Evolutionary conservation across 2,329 filamentous ascomycete genomes (phyloP).

Genomic region (Simplicillium sp.): DNA sequence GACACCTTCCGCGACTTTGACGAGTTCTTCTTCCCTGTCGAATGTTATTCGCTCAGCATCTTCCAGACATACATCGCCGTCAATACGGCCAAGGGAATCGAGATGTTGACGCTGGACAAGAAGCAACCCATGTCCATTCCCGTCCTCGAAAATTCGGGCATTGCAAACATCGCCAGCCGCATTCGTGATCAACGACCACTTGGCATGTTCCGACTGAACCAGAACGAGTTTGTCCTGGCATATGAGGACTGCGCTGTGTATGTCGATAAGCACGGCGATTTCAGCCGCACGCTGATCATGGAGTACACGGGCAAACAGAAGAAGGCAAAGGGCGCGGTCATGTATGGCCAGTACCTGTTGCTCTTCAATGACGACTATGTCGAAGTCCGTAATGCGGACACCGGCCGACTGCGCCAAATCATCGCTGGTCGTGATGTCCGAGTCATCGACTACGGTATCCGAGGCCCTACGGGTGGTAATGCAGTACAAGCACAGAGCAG

Average conservation of each 20-base stretch:
- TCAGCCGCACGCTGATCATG: slow-evolving; percentile 91
- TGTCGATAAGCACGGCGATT: slow-evolving; percentile 95
- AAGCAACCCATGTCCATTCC: slow-evolving; percentile 93
- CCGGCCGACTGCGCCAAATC: slow-evolving; percentile 85
- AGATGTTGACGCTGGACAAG: slow-evolving; percentile 93
- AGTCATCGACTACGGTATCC: slow-evolving; percentile 76
- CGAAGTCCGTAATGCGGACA: slow-evolving; percentile 93
- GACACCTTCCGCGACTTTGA: slow-evolving; percentile 98
- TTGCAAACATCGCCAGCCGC: slow-evolving; percentile 75
- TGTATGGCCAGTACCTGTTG: slow-evolving; percentile 85
- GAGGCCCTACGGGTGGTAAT: slow-evolving; percentile 47
- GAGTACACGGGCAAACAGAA: slow-evolving; percentile 88
- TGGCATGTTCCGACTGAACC: slow-evolving; percentile 92
- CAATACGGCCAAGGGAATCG: slow-evolving; percentile 82
- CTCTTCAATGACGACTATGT: slow-evolving; percentile 96
- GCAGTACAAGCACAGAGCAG: slow-evolving; percentile 22
- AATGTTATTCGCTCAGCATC: slow-evolving; percentile 90
- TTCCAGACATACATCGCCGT: slow-evolving; percentile 94
- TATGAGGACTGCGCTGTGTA: slow-evolving; percentile 97
- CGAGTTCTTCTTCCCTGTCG: slow-evolving; percentile 94
- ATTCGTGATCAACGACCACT: slow-evolving; percentile 77
- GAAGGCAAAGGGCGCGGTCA: slow-evolving; percentile 71
- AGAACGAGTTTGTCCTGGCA: slow-evolving; percentile 84
- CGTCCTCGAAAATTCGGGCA: slow-evolving; percentile 68
- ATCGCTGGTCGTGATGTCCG: slow-evolving; percentile 86